These are phyloP conservation scores for Sapria himalayana DNA, from an alignment of 345 rosid species.

Conservation along the genomic window DNA sequence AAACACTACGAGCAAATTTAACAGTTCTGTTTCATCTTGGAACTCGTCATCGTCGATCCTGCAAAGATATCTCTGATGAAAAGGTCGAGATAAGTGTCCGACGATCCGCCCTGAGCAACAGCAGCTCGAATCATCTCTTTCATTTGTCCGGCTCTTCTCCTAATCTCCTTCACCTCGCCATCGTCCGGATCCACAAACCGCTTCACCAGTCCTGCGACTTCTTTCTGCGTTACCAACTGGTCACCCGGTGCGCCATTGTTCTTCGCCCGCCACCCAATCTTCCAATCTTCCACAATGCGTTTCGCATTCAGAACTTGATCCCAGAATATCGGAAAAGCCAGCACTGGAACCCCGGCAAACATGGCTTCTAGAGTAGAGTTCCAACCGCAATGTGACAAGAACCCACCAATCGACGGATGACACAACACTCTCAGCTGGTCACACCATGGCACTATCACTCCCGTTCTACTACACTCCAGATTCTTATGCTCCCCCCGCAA, in stretches of 20 bases:
- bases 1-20: too few relatives aligned
- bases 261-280: constrained; percentile 22
- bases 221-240: constrained; percentile 14
- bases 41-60: too few relatives aligned
- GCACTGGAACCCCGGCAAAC: constrained; percentile 25
- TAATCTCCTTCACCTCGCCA: constrained; percentile 13
- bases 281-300: constrained; percentile 38
- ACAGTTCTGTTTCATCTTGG: too few relatives aligned
- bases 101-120: constrained; percentile 18
- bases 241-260: constrained; percentile 3
- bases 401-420: constrained; percentile 34
- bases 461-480: neutral
- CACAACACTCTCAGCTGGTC: constrained; percentile 31
- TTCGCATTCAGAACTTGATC: constrained; percentile 31
- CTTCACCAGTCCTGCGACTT: constrained; percentile 11
- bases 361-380: constrained; percentile 36
- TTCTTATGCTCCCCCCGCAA: constrained; percentile 12
- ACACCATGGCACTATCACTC: constrained; percentile 28
- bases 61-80: constrained; percentile 19
- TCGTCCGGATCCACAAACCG: constrained; percentile 8
- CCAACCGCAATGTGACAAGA: constrained; percentile 56
- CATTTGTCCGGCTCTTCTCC: constrained; percentile 13
- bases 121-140: constrained; percentile 13
- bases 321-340: constrained; percentile 22
- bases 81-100: constrained; percentile 16